These are phyloP conservation scores for Pleomassaria siparia DNA, from an alignment of 2,329 filamentous ascomycete genomes.

Conservation along the genomic window DNA sequence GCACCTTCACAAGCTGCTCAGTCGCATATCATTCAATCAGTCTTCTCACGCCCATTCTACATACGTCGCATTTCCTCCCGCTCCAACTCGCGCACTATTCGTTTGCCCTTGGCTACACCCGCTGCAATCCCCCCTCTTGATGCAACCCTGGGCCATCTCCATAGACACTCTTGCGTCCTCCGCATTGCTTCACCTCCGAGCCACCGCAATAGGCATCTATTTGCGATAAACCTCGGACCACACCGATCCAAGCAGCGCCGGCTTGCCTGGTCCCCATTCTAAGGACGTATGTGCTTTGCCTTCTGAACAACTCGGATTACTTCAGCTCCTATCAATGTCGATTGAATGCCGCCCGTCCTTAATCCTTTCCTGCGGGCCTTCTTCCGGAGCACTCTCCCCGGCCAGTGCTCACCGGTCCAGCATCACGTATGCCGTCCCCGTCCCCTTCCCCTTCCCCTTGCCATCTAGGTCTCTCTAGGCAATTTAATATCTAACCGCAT, in stretches of 20 bases:
- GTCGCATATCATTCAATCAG: conserved; percentile 9
- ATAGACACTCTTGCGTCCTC: conserved; percentile 9
- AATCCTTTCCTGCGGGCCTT: conserved; percentile 98
- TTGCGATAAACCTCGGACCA: conserved; percentile 14
- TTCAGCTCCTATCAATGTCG: conserved; percentile 34
- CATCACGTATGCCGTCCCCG: conserved; percentile 82
- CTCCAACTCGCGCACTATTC: background rate
- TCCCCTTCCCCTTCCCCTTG: background rate
- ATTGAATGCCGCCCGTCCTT: conserved; percentile 89
- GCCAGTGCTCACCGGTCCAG: conserved; percentile 88
- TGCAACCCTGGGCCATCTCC: background rate
- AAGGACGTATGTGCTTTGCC: conserved; percentile 32
- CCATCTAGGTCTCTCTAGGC: conserved; percentile 9
- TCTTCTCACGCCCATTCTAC: conserved; percentile 9
- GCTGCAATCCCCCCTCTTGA: conserved; percentile 3
- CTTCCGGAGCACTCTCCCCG: conserved; percentile 90
- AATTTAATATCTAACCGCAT: background rate
- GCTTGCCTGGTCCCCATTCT: conserved; percentile 21
- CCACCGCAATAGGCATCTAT: conserved; percentile 24
- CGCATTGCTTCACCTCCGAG: conserved; percentile 16
- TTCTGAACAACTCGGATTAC: conserved; percentile 14
- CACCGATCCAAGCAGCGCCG: conserved; percentile 10
- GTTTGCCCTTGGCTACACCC: background rate
- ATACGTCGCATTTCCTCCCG: conserved; percentile 5
- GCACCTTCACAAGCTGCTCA: conserved; percentile 29